Conservation (phyloP, 2,329 filamentous ascomycete species). For the Botryosphaeria agaves region DNA sequence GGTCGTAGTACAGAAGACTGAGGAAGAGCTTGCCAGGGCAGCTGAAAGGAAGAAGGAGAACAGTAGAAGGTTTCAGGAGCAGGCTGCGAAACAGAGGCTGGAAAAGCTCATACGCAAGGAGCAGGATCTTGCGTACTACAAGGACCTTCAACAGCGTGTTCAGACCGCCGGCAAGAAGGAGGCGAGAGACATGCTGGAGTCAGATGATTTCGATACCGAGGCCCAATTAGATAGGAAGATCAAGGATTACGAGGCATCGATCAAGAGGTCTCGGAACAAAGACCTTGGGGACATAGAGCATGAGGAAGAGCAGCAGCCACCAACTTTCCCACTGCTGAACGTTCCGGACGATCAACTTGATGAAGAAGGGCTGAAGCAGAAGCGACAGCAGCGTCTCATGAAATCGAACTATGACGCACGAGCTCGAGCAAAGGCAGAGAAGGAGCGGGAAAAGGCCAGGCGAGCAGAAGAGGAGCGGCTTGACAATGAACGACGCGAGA, state of each 20-base stretch:
- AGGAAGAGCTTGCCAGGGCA: constrained; percentile 78
- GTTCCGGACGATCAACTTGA: constrained; percentile 84
- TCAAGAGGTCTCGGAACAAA: constrained; percentile 80
- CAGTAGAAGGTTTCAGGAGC: constrained; percentile 77
- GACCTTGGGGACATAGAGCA: constrained; percentile 73
- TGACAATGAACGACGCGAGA: constrained; percentile 69
- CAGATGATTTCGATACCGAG: constrained; percentile 86
- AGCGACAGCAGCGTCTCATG: constrained; percentile 78
- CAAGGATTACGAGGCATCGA: constrained; percentile 76
- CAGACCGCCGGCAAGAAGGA: constrained; percentile 76
- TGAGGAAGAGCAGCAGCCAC: constrained; percentile 60
- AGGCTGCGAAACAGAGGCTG: constrained; percentile 91
- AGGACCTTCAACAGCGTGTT: constrained; percentile 56
- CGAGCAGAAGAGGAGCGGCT: constrained; percentile 66
- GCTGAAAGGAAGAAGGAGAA: constrained; percentile 93
- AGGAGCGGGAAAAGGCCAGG: constrained; percentile 79
- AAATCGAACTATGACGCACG: constrained; percentile 92
- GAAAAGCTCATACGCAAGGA: constrained; percentile 80
- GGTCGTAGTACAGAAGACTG: constrained; percentile 74
- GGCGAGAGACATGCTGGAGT: constrained; percentile 66
- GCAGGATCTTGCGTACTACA: constrained; percentile 87
- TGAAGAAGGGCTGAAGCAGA: constrained; percentile 78
- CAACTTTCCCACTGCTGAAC: constrained; percentile 77
- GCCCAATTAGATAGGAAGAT: constrained; percentile 67
- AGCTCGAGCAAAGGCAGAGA: constrained; percentile 86